phyloP scores from a whole-genome alignment of 2,329 filamentous ascomycete genomes.

The Ophiostoma perfectum region DNA sequence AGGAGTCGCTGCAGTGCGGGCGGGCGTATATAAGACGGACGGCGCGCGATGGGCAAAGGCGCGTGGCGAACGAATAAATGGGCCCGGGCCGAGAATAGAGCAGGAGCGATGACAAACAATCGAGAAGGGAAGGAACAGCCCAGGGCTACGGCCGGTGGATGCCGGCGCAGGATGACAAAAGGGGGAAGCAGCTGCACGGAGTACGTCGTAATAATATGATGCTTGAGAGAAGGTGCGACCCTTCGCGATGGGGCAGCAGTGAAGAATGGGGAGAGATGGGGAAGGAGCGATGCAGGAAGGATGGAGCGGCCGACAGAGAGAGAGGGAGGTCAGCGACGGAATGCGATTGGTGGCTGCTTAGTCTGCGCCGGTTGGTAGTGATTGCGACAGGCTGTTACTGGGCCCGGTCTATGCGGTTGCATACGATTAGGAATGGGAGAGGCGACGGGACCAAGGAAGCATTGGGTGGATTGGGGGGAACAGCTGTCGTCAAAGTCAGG shows the following conservation, averaged over 20 bases:
- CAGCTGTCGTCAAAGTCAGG: background rate
- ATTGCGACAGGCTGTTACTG: background rate
- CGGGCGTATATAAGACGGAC: background rate
- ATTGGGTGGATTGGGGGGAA: background rate
- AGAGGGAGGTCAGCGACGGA: background rate
- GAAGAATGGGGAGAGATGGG: background rate
- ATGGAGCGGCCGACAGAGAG: background rate
- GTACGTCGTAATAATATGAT: too few species aligned
- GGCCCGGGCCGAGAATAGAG: background rate
- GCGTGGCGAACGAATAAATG: conserved; percentile 1
- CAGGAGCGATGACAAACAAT: too few species aligned
- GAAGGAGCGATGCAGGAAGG: background rate
- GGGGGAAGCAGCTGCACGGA: too few species aligned
- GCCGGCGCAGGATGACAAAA: background rate
- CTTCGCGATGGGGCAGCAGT: too few species aligned
- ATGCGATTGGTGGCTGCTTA: background rate
- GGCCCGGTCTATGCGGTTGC: background rate
- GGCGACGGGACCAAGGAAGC: background rate
- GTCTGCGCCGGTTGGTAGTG: background rate
- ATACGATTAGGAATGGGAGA: background rate
- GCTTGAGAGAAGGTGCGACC: too few species aligned
- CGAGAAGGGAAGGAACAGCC: too few species aligned
- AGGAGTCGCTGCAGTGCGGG: background rate
- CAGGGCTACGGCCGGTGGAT: background rate
- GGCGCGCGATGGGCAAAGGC: background rate